Evolutionary conservation across 148 eudicot species (phyloP).

Genomic region (Agrostemma githago): DNA sequence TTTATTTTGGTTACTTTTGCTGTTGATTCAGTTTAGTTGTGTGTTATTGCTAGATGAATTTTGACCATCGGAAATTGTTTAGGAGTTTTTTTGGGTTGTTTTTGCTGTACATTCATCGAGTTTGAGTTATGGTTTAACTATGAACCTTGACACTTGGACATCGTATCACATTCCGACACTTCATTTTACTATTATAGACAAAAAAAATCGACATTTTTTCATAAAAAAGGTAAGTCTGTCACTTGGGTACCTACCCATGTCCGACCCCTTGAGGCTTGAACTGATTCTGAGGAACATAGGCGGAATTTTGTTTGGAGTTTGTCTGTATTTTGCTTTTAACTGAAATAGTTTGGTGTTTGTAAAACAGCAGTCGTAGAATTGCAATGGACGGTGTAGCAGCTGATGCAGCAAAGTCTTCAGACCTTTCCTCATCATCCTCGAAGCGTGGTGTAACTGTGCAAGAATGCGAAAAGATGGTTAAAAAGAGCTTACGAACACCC

Average conservation of each 20-base stretch:
- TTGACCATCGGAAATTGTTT: background rate
- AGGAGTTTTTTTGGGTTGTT: no score
- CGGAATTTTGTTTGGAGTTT: background rate
- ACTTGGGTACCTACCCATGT: no score
- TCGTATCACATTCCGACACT: no score
- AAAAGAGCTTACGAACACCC: slow-evolving; percentile 51
- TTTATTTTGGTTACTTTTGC: background rate
- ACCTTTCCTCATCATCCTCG: slow-evolving; percentile 15
- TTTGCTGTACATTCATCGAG: no score
- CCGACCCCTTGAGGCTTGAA: no score
- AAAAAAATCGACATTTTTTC: no score
- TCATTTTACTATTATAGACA: no score
- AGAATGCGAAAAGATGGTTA: slow-evolving; percentile 49
- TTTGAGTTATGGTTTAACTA: no score
- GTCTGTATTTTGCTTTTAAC: background rate
- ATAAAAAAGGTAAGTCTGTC: no score
- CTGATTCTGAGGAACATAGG: no score
- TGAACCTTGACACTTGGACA: no score
- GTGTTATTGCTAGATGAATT: background rate
- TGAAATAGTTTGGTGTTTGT: background rate
- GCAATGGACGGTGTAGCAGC: slow-evolving; percentile 22
- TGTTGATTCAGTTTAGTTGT: background rate
- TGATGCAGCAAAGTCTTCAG: slow-evolving; percentile 8
- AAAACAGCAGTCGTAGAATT: background rate
- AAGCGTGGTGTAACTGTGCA: slow-evolving; percentile 31